Conservation (phyloP, 2,329 filamentous ascomycete genomes). For the Xylariales sp. region DNA sequence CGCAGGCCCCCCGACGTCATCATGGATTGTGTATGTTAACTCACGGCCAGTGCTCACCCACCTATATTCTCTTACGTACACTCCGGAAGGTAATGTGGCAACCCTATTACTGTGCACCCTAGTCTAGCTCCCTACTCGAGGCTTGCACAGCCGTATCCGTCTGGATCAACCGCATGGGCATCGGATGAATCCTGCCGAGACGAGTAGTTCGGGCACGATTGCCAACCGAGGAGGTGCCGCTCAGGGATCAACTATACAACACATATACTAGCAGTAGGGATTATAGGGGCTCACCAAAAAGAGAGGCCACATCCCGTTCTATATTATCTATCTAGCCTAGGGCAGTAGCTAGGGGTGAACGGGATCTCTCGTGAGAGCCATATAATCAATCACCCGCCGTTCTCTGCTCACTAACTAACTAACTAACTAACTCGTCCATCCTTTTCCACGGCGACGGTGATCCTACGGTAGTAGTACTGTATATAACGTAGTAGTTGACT, state of each 20-base stretch:
- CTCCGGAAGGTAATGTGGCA: neutral
- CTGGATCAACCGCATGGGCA: conserved; percentile 8
- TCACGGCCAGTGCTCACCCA: conserved; percentile 13
- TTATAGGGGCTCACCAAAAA: neutral
- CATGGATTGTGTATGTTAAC: neutral
- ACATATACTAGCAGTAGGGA: neutral
- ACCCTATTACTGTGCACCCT: neutral
- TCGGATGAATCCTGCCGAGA: conserved; percentile 29
- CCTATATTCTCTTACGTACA: neutral
- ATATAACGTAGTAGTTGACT: too few species aligned
- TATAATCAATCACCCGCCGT: conserved; percentile 3
- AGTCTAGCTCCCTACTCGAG: neutral
- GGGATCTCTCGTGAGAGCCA: neutral
- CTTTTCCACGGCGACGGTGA: neutral
- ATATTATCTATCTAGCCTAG: neutral
- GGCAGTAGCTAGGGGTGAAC: neutral
- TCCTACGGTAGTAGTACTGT: neutral
- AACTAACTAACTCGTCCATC: too few species aligned
- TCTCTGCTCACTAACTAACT: neutral
- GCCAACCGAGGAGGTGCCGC: conserved; percentile 17
- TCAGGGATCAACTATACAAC: neutral
- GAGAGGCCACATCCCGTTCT: neutral
- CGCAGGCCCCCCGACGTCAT: conserved; percentile 28
- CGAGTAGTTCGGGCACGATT: conserved; percentile 6
- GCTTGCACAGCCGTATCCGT: conserved; percentile 5